These are phyloP conservation scores for Tylopilus balloui DNA, from an alignment of 768 basidiomycete genomes.

Conservation along the genomic window DNA sequence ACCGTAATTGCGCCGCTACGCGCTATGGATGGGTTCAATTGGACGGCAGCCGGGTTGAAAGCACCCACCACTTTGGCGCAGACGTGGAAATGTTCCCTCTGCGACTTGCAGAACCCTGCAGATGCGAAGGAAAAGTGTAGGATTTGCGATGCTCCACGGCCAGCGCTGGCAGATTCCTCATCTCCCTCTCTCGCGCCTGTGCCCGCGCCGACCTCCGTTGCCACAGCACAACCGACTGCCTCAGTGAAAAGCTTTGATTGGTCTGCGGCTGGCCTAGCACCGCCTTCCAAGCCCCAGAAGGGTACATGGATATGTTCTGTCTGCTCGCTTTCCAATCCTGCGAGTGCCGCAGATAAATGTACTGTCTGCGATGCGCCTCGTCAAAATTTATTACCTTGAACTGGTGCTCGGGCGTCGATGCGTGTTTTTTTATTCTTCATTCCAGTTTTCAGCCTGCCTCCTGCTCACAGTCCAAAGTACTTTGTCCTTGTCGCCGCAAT, in stretches of 20 bases:
- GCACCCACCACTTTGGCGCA: constrained; percentile 31
- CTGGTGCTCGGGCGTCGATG: constrained; percentile 1
- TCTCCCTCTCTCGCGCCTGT: constrained; percentile 5
- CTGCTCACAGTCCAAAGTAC: background rate
- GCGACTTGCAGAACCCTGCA: constrained; percentile 40
- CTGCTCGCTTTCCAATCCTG: constrained; percentile 44
- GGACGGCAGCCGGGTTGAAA: constrained; percentile 57
- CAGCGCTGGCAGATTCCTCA: constrained; percentile 16
- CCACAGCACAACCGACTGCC: constrained; percentile 2
- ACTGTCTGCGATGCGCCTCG: constrained; percentile 45
- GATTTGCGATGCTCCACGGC: constrained; percentile 40
- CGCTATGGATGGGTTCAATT: constrained; percentile 47
- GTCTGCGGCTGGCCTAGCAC: constrained; percentile 35
- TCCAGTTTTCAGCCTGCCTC: constrained; percentile 1
- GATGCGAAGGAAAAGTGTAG: constrained; percentile 41
- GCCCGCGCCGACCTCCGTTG: background rate
- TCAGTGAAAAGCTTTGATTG: constrained; percentile 33
- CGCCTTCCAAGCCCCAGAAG: constrained; percentile 19
- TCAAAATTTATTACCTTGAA: constrained; percentile 18
- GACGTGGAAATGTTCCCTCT: constrained; percentile 57
- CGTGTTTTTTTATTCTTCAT: constrained; percentile 14
- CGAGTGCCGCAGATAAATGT: constrained; percentile 44
- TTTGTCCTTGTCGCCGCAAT: background rate
- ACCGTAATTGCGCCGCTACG: constrained; percentile 15
- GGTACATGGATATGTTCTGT: constrained; percentile 38